These are phyloP conservation scores for Waltiozyma solani DNA, from an alignment of 1,139 yeast genomes.

Conservation along the genomic window DNA sequence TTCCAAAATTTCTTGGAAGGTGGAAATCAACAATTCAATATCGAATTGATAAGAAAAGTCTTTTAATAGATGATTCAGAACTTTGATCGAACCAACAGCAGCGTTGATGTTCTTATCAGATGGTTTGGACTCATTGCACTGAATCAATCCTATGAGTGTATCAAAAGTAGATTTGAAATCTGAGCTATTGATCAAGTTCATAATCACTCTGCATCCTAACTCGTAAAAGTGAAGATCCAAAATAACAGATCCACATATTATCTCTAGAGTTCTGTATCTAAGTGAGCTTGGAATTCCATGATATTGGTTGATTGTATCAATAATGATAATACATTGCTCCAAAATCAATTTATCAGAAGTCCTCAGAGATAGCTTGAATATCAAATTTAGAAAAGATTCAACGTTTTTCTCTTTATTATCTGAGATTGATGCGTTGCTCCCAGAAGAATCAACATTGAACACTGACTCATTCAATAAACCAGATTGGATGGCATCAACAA, in stretches of 20 bases:
- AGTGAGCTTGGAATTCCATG: constrained; percentile 37
- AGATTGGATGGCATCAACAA: constrained; percentile 20
- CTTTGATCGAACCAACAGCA: constrained; percentile 37
- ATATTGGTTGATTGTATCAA: constrained; percentile 37
- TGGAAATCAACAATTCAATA: constrained; percentile 19
- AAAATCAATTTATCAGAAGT: constrained; percentile 34
- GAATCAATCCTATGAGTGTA: constrained; percentile 29
- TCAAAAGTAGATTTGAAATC: constrained; percentile 26
- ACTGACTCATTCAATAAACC: constrained; percentile 14
- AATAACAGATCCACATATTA: constrained; percentile 39
- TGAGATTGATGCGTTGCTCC: background rate
- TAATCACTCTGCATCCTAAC: constrained; percentile 30
- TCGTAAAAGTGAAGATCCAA: constrained; percentile 29
- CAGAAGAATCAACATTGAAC: background rate
- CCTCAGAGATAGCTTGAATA: constrained; percentile 31
- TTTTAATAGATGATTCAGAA: constrained; percentile 10
- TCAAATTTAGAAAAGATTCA: constrained; percentile 25
- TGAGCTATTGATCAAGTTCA: constrained; percentile 26
- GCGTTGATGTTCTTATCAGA: constrained; percentile 26
- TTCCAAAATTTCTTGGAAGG: constrained; percentile 19
- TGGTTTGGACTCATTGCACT: constrained; percentile 18
- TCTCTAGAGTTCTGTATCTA: constrained; percentile 30
- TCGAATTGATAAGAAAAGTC: constrained; percentile 11
- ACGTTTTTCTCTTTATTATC: constrained; percentile 23
- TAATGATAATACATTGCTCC: constrained; percentile 31